Base-by-base conservation (phyloP, 371 early-diverging fungal species). In the Basidiobolus meristosporus region DNA sequence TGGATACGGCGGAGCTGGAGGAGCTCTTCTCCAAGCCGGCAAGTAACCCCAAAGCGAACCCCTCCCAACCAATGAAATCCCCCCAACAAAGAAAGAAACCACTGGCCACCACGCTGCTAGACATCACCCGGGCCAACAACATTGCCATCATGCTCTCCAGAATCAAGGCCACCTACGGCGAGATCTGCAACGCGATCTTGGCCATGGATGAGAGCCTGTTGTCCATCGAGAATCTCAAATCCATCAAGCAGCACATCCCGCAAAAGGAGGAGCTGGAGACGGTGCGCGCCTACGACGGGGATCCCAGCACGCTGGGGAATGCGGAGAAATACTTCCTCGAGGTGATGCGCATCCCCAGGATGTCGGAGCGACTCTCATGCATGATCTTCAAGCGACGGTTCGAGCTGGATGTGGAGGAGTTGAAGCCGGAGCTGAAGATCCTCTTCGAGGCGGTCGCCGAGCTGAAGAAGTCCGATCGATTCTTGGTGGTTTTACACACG, bases 371-470 rank as follows among this genome's bases (percentile, higher is more conserved):
- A 10, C 52, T 87, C 7, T 60, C 60, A n/a, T 58, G 73, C 34
- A 79, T 87, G 76, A 62, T 77, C 7, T 82, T 78, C 56, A 54
- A 80, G 35, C 58, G 73, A 36, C 51, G 68, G 16, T 77, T 83
- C 40, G 62, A 72, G 34, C 61, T 70, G 16, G 82, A 87, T 46
- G 52, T 81, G 17, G 59, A 68, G 23, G 83, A 83, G 42, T 50
- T 82, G 1, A 41, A 60, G 14, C 68, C 73, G 9, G 42, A 51
- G 39, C 18, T 51, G 19, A 28, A 26, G 15, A 23, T 43, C 3
- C 19, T 51, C 14, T 31, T 37, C 18, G 30, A 43, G 26, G 38
- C 43, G 9, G 36, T 40, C 6, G 11, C 17, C n/a, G 51, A 51
- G 21, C 29, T 51, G 12, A 47, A 42, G 41, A 29, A n/a, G 23